phyloP scores from a whole-genome alignment of 108 stramenopile species.

The Pseudonitzschia delicatissima region DNA sequence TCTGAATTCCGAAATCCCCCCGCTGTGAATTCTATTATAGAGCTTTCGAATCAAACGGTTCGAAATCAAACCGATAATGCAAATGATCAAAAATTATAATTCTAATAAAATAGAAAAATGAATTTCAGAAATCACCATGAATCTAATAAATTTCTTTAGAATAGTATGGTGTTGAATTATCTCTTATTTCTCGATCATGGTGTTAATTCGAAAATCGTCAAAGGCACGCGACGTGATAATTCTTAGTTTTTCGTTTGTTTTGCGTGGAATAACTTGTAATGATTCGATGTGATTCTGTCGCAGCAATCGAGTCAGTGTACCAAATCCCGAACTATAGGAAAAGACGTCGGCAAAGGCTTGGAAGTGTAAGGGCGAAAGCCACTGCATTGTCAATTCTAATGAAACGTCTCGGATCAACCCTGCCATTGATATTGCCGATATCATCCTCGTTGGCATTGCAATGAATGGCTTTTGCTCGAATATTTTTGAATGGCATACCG shows the following conservation, averaged over 20 bases:
- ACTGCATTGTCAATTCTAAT: neutral
- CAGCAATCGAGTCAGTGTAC: neutral
- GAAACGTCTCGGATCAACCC: neutral
- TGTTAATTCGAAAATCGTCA: slow-evolving; percentile 1
- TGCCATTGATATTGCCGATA: no score
- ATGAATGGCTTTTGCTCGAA: no score
- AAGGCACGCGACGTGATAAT: neutral
- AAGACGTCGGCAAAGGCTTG: slow-evolving; percentile 14
- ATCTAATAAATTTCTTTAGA: neutral
- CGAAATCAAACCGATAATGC: no score
- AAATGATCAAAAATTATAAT: no score
- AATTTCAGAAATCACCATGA: no score
- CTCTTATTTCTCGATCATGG: slow-evolving; percentile 7
- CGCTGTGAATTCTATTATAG: no score
- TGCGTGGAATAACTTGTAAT: neutral
- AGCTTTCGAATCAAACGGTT: no score
- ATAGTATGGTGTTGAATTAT: neutral
- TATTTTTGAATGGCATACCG: no score
- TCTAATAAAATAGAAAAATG: neutral
- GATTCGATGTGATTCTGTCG: neutral
- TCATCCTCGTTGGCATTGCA: no score
- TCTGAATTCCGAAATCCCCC: no score
- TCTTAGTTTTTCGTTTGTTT: neutral
- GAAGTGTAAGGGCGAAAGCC: no score
- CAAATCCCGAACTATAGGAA: neutral